phyloP scores from a whole-genome alignment of 495 filamentous ascomycete species.

The Trichoderma erinaceum region DNA sequence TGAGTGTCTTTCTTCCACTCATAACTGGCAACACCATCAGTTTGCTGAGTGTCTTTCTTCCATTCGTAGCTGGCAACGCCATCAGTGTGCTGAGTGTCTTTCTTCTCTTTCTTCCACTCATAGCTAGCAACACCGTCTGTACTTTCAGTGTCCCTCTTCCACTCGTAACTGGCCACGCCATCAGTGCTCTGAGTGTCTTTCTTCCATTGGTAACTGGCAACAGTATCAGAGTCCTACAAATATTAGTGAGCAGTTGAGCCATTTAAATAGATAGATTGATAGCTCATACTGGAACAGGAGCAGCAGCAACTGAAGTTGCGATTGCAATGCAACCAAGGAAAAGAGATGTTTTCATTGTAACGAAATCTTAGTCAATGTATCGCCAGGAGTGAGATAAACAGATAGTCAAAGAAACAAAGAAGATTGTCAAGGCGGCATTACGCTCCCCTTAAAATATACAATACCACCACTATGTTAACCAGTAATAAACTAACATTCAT shows the following conservation, averaged over 20 bases:
- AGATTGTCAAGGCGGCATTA: not conserved
- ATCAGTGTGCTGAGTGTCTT: not conserved
- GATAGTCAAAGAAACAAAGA: not conserved
- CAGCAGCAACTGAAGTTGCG: not conserved
- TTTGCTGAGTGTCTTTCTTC: not conserved
- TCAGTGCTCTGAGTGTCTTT: not conserved
- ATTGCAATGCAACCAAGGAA: not conserved
- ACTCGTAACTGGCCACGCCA: not conserved
- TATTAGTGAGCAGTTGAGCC: not conserved
- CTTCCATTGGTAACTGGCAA: conserved; percentile 1
- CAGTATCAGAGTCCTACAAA: not conserved
- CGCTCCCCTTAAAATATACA: too few species aligned
- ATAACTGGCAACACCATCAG: not conserved
- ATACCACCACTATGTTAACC: too few species aligned
- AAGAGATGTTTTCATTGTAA: not conserved
- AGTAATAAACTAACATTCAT: too few species aligned
- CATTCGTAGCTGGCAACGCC: not conserved
- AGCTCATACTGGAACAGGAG: not conserved
- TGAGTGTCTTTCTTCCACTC: not conserved
- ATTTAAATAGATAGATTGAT: not conserved
- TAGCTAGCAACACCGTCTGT: not conserved
- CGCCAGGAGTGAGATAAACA: not conserved
- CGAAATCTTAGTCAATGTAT: not conserved
- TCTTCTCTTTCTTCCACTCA: not conserved
- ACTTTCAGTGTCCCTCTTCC: not conserved